These are phyloP conservation scores for Vigna nakashimae DNA, from an alignment of 306 rosid species.

Conservation along the genomic window DNA sequence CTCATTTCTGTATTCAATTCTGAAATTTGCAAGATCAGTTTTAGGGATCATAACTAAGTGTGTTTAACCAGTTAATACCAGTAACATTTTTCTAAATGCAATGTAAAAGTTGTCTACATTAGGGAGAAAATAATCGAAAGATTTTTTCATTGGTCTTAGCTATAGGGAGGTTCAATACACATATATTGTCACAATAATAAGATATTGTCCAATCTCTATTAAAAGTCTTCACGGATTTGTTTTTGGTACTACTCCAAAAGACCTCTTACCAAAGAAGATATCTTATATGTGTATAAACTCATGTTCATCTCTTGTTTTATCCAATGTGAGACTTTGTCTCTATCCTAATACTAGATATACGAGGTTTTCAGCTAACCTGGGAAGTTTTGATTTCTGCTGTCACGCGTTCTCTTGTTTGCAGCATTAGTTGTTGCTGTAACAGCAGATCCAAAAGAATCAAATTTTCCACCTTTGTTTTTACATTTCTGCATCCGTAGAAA, in stretches of 20 bases:
- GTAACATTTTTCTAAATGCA: constrained; percentile 1
- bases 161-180: too few species aligned
- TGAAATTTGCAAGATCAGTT: constrained; percentile 57
- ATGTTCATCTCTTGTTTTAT: too few species aligned
- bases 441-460: constrained; percentile 53
- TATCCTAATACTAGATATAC: background rate
- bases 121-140: constrained; percentile 17
- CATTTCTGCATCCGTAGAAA: constrained; percentile 63
- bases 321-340: too few species aligned
- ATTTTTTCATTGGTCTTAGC: background rate
- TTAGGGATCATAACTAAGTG: constrained; percentile 30
- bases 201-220: too few species aligned
- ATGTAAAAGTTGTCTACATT: background rate
- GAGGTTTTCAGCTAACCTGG: constrained; percentile 70
- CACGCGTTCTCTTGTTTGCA: constrained; percentile 63
- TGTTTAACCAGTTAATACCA: background rate
- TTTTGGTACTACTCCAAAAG: too few species aligned
- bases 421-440: constrained; percentile 59
- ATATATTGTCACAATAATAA: too few species aligned
- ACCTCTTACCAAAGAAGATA: too few species aligned
- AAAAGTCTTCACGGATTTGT: too few species aligned
- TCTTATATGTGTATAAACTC: too few species aligned
- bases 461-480: constrained; percentile 55
- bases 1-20: constrained; percentile 78
- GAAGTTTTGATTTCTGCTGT: constrained; percentile 64